phyloP scores from a whole-genome alignment of 1,284 basidiomycete genomes.

The Ceratobasidium theobromae region DNA sequence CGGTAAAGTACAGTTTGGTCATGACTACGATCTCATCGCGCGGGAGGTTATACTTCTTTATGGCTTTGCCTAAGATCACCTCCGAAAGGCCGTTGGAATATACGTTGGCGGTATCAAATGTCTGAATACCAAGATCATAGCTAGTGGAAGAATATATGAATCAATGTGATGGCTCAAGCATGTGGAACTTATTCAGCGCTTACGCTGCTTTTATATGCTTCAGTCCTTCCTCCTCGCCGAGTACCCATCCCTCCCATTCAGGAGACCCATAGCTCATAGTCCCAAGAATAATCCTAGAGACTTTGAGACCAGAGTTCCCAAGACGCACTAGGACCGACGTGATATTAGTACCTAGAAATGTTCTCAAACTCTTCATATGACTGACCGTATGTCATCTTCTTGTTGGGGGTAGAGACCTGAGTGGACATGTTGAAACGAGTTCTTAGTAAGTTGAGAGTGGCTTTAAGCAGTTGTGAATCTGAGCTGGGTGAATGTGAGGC shows the following conservation, averaged over 20 bases:
- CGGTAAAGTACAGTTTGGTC: constrained; percentile 39
- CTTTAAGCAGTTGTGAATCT: no score
- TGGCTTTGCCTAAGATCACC: constrained; percentile 39
- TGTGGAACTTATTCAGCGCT: constrained; percentile 21
- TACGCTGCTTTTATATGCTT: constrained; percentile 43
- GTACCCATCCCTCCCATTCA: constrained; percentile 41
- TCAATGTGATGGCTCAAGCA: background rate
- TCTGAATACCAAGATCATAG: constrained; percentile 51
- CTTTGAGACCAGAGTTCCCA: constrained; percentile 30
- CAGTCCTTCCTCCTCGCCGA: constrained; percentile 41
- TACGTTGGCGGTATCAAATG: constrained; percentile 54
- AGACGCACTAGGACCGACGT: background rate
- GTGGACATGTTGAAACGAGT: no score
- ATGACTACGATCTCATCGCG: constrained; percentile 37
- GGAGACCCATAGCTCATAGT: constrained; percentile 34
- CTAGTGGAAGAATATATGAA: constrained; percentile 24
- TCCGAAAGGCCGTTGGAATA: constrained; percentile 34
- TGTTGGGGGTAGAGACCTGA: background rate
- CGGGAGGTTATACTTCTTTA: constrained; percentile 36
- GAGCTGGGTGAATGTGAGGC: no score
- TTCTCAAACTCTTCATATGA: background rate
- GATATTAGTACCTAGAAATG: background rate
- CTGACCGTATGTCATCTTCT: constrained; percentile 22
- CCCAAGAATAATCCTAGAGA: constrained; percentile 29
- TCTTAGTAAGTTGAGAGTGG: no score